Evolutionary conservation across 192 early-diverging fungal genomes (phyloP), one percentile per base, ranked within the genome.

Genomic region (Coemansia nantahalensis): DNA sequence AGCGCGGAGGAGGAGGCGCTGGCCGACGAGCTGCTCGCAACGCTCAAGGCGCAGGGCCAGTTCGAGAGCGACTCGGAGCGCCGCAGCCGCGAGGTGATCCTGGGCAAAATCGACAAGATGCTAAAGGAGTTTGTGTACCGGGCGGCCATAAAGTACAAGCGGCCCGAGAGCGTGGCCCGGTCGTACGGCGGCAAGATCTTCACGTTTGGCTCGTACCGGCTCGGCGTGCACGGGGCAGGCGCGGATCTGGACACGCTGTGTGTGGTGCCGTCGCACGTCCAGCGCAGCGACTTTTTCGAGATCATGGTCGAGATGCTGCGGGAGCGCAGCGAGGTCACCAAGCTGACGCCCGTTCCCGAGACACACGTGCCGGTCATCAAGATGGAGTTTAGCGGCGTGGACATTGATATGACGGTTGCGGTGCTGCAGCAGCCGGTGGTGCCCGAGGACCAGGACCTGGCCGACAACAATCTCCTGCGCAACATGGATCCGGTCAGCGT

Each of bases 171-270:
- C 23, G 49, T 94, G 36, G 96, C 96, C 3, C 80, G 73, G 40
- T 87, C 93, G 40, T 89, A 85, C 17, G 93, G 93, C 18, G 94
- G 97, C 22, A 95, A 96, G 67, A 95, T 97, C 23, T 99, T 93
- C 54, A 94, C 97, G 2, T 99, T 94, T 74, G 97, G 97, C 7
- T 94, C 92, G 10, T 99, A 92, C 66, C 81, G 93, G 33, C 78
- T 97, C 21, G 97, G 97, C 14, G 97, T 95, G 9, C 94, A 99
- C 68, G 90, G 88, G 17, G 78, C 85, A 52, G 92, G 92, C 15
- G 81, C 90, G n/a, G 97, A 99, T 93, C 94, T 99, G 41, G 97
- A 99, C 84, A 97, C 93, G 0, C 66, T 99, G 28, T 97, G 94
- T 58, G 93, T 99, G 11, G 90, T 88, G 31, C 97, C 97, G 7